These are phyloP conservation scores for Heliosperma pusillum DNA, from an alignment of 148 eudicot genomes.

Conservation along the genomic window DNA sequence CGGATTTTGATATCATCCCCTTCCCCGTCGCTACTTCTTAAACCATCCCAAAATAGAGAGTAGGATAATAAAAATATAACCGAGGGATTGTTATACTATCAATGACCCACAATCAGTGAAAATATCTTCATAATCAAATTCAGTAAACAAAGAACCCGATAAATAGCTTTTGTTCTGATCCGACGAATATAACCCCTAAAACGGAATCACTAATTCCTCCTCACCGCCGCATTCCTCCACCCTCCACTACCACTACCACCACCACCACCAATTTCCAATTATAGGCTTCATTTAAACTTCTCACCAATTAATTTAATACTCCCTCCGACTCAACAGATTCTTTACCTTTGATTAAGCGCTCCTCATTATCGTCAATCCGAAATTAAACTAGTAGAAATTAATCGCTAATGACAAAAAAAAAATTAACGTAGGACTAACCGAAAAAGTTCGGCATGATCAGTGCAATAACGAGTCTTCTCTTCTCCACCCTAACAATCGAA, in stretches of 20 bases:
- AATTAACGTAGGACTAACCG: conserved; percentile 35
- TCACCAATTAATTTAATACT: too few species aligned
- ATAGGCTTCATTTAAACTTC: background rate
- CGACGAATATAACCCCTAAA: background rate
- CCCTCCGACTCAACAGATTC: background rate
- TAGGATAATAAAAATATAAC: too few species aligned
- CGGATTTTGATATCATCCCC: too few species aligned
- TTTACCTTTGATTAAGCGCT: background rate
- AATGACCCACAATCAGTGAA: background rate
- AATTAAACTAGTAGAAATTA: background rate
- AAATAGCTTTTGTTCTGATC: background rate
- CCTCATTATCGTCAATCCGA: background rate
- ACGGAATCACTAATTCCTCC: background rate
- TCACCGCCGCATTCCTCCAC: too few species aligned
- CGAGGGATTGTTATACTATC: background rate
- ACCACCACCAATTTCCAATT: background rate
- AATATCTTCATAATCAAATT: background rate
- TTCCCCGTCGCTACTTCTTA: too few species aligned
- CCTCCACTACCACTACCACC: background rate
- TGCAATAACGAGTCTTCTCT: conserved; percentile 76
- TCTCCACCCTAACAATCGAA: conserved; percentile 66
- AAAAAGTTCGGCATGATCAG: conserved; percentile 88
- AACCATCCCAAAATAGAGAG: too few species aligned
- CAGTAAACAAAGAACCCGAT: background rate
- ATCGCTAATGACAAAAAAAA: background rate